These are phyloP conservation scores for Pseudotsuga menziesii DNA, from an alignment of 75 land plant genomes.

Conservation along the genomic window DNA sequence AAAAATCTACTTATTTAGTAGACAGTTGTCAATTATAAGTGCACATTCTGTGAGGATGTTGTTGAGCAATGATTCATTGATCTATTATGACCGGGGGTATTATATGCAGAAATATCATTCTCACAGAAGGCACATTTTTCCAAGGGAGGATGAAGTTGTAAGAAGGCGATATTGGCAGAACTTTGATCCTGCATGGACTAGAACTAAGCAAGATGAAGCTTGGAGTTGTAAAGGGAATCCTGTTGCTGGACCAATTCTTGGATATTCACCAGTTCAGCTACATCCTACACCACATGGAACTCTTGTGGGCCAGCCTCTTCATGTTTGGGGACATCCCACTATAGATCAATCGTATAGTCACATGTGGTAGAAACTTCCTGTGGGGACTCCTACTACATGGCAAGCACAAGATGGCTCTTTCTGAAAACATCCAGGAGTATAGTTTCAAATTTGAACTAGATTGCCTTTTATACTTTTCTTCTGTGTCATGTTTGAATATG, in stretches of 20 bases:
- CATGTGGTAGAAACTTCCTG: slow-evolving; percentile 36
- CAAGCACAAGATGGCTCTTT: slow-evolving; percentile 42
- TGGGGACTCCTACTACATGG: slow-evolving; percentile 34
- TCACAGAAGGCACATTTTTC: slow-evolving; percentile 71
- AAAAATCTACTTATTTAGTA: neutral
- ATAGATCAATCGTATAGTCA: slow-evolving; percentile 20
- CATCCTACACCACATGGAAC: slow-evolving; percentile 37
- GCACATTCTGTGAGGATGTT: neutral
- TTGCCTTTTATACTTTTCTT: neutral
- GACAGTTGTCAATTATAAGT: neutral
- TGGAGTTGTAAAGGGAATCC: slow-evolving; percentile 17
- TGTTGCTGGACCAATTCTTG: slow-evolving; percentile 20
- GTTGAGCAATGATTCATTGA: neutral
- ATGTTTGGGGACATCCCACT: slow-evolving; percentile 51
- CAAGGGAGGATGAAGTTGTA: slow-evolving; percentile 62
- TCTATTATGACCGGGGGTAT: neutral
- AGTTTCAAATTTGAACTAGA: neutral
- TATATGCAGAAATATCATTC: slow-evolving; percentile 72
- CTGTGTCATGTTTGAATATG: neutral
- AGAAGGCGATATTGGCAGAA: slow-evolving; percentile 38
- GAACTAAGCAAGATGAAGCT: slow-evolving; percentile 8
- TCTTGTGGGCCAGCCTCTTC: slow-evolving; percentile 26
- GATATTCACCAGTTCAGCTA: slow-evolving; percentile 32
- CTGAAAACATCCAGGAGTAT: slow-evolving; percentile 52
- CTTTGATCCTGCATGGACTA: slow-evolving; percentile 5